These are phyloP conservation scores for Candida caryicola DNA, from an alignment of 805 yeast genomes.

Conservation along the genomic window DNA sequence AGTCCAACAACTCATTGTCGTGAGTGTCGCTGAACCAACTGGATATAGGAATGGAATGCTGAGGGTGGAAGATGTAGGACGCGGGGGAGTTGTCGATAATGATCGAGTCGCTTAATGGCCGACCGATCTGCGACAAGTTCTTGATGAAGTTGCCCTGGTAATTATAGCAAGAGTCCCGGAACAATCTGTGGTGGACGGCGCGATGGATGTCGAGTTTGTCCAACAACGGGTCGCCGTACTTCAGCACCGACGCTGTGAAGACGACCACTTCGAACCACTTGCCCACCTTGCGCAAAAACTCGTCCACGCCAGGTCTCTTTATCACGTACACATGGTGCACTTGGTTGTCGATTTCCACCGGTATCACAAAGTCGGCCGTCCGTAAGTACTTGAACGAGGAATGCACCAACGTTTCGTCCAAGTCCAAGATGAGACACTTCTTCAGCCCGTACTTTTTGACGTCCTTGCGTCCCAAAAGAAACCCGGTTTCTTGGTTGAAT, in stretches of 20 bases:
- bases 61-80: constrained; percentile 96
- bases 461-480: constrained; percentile 57
- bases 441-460: constrained; percentile 50
- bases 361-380: constrained; percentile 93
- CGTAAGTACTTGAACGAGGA: constrained; percentile 89
- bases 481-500: constrained; percentile 58
- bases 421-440: constrained; percentile 85
- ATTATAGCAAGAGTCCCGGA: constrained; percentile 90
- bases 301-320: constrained; percentile 97
- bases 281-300: constrained; percentile 79
- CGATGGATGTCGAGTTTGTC: constrained; percentile 79
- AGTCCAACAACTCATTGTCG: constrained; percentile 90
- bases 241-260: constrained; percentile 92
- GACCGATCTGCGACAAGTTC: constrained; percentile 88
- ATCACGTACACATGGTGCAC: constrained; percentile 93
- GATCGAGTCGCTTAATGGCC: constrained; percentile 81
- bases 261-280: constrained; percentile 91
- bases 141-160: constrained; percentile 94
- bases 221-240: constrained; percentile 93
- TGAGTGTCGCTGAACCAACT: constrained; percentile 98
- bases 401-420: constrained; percentile 96
- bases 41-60: constrained; percentile 94
- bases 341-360: constrained; percentile 93
- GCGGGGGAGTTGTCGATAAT: constrained; percentile 98
- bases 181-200: constrained; percentile 83